phyloP scores from a whole-genome alignment of 495 filamentous ascomycete genomes.

The Hypoxylon perforatum region DNA sequence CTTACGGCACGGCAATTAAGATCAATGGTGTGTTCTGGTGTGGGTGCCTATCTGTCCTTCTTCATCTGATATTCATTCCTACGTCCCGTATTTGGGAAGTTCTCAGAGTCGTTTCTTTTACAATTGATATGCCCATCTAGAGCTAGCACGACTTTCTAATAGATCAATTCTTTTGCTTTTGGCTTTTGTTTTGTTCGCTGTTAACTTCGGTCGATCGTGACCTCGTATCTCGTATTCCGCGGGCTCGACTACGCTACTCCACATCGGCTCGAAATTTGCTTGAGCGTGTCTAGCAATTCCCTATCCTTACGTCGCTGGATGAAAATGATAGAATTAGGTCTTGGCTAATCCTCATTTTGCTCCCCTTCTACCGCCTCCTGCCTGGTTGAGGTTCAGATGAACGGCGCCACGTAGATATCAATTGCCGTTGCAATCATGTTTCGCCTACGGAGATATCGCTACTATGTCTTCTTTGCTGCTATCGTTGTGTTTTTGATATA shows the following conservation, averaged over 20 bases:
- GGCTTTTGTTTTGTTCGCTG: neutral
- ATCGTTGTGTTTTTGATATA: constrained; percentile 72
- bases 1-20: constrained; percentile 34
- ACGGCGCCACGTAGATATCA: constrained; percentile 12
- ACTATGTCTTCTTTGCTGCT: constrained; percentile 76
- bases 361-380: constrained; percentile 20
- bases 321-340: constrained; percentile 33
- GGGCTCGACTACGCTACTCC: constrained; percentile 6
- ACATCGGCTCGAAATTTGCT: constrained; percentile 6
- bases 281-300: constrained; percentile 2
- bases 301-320: constrained; percentile 3
- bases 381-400: neutral
- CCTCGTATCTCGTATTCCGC: constrained; percentile 17
- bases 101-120: constrained; percentile 13
- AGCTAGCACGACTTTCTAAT: neutral
- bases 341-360: constrained; percentile 22
- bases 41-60: constrained; percentile 32
- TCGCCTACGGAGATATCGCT: constrained; percentile 79
- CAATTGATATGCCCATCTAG: neutral
- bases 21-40: neutral
- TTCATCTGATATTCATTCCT: constrained; percentile 4
- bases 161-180: neutral
- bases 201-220: constrained; percentile 21
- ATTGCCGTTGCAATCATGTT: constrained; percentile 66
- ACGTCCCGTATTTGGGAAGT: constrained; percentile 8